A percentile compares a stretch with the other conserved stretches of the same genome.
Conservation (phyloP, 208 protist genomes). For the Trypanosomatidae sp. region DNA sequence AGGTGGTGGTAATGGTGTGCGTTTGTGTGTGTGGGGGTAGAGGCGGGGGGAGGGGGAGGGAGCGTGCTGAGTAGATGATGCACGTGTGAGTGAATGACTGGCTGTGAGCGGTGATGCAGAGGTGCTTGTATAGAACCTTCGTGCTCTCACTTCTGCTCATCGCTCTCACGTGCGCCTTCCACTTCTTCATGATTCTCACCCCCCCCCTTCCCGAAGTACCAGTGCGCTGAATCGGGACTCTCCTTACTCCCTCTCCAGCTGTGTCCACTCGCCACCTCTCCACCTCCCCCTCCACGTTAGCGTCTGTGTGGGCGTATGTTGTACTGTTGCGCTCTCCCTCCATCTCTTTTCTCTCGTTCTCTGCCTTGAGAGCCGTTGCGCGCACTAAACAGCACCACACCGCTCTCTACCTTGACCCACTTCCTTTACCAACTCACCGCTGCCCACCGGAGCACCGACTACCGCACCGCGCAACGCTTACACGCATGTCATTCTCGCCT, state of each 20-base stretch:
- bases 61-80: not conserved
- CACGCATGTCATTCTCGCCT: conserved; percentile 19
- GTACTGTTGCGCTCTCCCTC: too few relatives aligned
- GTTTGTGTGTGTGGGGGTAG: not conserved
- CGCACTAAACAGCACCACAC: too few relatives aligned
- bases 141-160: not conserved
- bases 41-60: not conserved
- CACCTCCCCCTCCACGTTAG: not conserved
- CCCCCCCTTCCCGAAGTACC: not conserved
- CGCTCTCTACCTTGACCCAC: too few relatives aligned
- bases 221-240: not conserved
- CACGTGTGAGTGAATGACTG: not conserved
- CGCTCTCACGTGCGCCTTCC: not conserved
- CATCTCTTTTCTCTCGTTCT: too few relatives aligned
- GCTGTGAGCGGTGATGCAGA: not conserved
- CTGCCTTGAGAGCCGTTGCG: too few relatives aligned
- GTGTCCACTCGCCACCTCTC: not conserved
- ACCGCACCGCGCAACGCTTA: not conserved
- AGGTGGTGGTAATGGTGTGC: not conserved
- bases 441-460: not conserved
- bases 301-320: not conserved
- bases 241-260: not conserved
- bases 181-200: not conserved
- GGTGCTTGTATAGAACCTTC: not conserved
- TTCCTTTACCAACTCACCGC: not conserved